Evolutionary conservation across 352 stramenopile species (phyloP).

Genomic region (Poterioochromonas sp.): DNA sequence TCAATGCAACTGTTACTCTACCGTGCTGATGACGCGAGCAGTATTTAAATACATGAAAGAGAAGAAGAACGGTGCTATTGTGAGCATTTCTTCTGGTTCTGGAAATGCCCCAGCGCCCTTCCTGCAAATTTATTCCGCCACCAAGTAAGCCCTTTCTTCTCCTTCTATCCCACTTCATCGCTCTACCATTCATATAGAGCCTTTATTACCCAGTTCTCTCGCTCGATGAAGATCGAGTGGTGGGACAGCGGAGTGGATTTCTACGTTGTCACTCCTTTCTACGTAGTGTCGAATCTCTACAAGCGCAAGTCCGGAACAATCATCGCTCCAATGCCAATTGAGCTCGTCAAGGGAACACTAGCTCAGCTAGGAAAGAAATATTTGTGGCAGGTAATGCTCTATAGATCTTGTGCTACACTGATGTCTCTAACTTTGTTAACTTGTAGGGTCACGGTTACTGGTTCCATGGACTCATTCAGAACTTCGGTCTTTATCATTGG

Average conservation of each 20-base stretch:
- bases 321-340: conserved; percentile 23
- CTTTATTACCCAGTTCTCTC: conserved; percentile 35
- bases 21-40: conserved; percentile 20
- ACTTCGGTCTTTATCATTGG: neutral
- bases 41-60: conserved; percentile 29
- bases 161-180: neutral
- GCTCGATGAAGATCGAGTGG: conserved; percentile 14
- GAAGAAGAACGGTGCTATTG: conserved; percentile 8
- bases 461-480: conserved; percentile 6
- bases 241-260: conserved; percentile 15
- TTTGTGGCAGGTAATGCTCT: conserved; percentile 3
- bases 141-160: conserved; percentile 1
- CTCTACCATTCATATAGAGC: neutral
- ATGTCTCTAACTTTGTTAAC: neutral
- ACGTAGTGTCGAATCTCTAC: conserved; percentile 28
- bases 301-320: neutral
- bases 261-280: conserved; percentile 25
- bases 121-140: conserved; percentile 12
- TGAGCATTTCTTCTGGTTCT: conserved; percentile 22
- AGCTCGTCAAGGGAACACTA: conserved; percentile 23
- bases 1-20: conserved; percentile 27
- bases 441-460: conserved; percentile 23
- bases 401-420: neutral
- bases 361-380: conserved; percentile 29
- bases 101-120: conserved; percentile 6